phyloP scores from a whole-genome alignment of 1,139 yeast species.

The Arxiozyma heterogenica region DNA sequence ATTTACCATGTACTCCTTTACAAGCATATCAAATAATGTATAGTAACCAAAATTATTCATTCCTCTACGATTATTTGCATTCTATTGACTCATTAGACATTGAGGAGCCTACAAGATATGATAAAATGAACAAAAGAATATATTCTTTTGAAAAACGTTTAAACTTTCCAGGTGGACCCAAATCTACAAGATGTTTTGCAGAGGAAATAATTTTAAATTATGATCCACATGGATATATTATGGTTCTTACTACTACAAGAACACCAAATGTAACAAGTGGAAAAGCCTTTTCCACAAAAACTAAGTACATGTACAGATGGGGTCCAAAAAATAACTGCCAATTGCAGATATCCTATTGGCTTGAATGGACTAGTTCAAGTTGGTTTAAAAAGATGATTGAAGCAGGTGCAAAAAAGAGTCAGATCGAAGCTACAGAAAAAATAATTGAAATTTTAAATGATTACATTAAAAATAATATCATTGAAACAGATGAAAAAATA shows the following conservation, averaged over 20 bases:
- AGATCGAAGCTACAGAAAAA: constrained; percentile 46
- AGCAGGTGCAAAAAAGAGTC: constrained; percentile 84
- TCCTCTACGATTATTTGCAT: constrained; percentile 6
- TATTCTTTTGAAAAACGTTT: constrained; percentile 70
- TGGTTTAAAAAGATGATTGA: constrained; percentile 93
- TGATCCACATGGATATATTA: constrained; percentile 46
- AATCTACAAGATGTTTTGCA: constrained; percentile 74
- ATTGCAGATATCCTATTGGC: constrained; percentile 51
- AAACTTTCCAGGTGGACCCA: constrained; percentile 82
- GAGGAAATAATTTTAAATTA: constrained; percentile 59
- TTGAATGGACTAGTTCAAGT: constrained; percentile 88
- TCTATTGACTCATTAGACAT: constrained; percentile 6
- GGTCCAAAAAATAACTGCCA: constrained; percentile 55
- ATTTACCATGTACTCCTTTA: constrained; percentile 71
- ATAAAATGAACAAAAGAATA: constrained; percentile 57
- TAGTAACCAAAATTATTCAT: constrained; percentile 48
- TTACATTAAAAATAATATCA: constrained; percentile 13
- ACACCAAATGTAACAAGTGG: constrained; percentile 98
- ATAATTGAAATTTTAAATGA: constrained; percentile 16
- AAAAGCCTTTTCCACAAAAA: constrained; percentile 60
- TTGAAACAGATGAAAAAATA: neutral
- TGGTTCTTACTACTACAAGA: constrained; percentile 57
- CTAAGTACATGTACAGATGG: constrained; percentile 71
- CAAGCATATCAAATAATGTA: constrained; percentile 59
- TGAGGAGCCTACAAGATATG: constrained; percentile 57